A percentile compares a stretch with the other conserved stretches of the same genome.
Evolutionary conservation across 306 rosid species (phyloP).

Genomic region (Neltuma alba): DNA sequence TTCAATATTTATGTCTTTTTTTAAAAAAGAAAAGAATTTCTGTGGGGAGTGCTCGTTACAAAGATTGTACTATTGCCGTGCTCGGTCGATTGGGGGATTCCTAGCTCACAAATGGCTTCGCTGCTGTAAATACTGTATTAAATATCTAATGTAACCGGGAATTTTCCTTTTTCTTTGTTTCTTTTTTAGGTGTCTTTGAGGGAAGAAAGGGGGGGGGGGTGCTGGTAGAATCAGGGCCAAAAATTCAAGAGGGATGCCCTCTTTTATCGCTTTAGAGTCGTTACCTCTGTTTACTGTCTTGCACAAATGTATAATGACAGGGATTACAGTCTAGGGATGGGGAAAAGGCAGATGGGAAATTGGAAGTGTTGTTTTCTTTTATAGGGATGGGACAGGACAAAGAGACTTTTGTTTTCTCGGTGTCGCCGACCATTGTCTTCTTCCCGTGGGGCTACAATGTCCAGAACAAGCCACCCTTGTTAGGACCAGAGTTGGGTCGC

Average conservation of each 20-base stretch:
- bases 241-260: not conserved
- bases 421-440: constrained; percentile 26
- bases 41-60: not conserved
- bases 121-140: constrained; percentile 26
- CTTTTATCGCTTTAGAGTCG: not conserved
- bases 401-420: constrained; percentile 34
- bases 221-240: not conserved
- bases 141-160: not conserved
- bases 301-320: no score
- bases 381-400: constrained; percentile 16
- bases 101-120: not conserved
- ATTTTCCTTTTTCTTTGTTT: not conserved
- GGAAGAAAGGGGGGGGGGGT: not conserved
- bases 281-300: not conserved
- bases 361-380: constrained; percentile 38
- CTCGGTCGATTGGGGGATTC: not conserved
- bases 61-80: not conserved
- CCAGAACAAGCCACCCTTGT: not conserved
- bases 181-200: not conserved
- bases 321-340: constrained; percentile 29
- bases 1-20: not conserved
- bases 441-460: not conserved
- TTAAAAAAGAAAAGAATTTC: no score
- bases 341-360: constrained; percentile 17
- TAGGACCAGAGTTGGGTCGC: not conserved